A percentile compares a stretch with the other conserved stretches of the same genome.
Conservation (phyloP, 139 green algal genomes). For the Diplosphaera chodatii region DNA sequence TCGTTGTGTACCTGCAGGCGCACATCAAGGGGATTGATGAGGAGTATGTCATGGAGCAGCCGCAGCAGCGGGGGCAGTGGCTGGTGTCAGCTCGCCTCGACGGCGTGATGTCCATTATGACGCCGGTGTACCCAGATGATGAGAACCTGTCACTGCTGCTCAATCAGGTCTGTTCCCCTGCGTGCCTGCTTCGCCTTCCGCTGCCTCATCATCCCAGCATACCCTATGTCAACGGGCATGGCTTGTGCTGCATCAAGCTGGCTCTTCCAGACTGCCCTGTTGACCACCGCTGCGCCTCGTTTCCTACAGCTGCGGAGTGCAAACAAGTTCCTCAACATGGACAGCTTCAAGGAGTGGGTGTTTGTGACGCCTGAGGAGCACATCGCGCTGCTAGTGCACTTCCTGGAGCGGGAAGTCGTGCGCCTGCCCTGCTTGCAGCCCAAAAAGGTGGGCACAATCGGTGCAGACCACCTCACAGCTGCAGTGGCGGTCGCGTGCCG, state of each 20-base stretch:
- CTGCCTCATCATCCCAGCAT: too few relatives aligned
- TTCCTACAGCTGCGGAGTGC: background rate
- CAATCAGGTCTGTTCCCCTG: background rate
- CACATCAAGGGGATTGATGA: background rate
- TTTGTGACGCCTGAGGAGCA: background rate
- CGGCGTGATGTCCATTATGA: background rate
- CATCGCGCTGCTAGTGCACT: background rate
- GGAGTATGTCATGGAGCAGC: background rate
- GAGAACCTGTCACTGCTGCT: background rate
- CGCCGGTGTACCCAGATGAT: background rate
- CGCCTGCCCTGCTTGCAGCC: background rate
- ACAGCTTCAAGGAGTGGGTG: slow-evolving; percentile 1
- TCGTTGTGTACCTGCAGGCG: background rate
- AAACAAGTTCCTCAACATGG: background rate
- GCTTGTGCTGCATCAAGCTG: too few relatives aligned
- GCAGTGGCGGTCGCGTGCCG: too few relatives aligned
- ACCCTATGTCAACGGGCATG: too few relatives aligned
- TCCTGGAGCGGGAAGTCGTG: background rate
- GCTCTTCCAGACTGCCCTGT: too few relatives aligned
- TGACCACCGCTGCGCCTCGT: background rate
- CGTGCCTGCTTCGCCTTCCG: too few relatives aligned
- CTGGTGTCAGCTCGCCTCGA: background rate
- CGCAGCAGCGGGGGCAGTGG: background rate
- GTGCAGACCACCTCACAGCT: too few relatives aligned
- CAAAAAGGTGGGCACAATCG: background rate